Evolutionary conservation across 768 basidiomycete genomes (phyloP), one percentile per base, ranked within the genome.

Genomic region (Leccinum uliginosum): DNA sequence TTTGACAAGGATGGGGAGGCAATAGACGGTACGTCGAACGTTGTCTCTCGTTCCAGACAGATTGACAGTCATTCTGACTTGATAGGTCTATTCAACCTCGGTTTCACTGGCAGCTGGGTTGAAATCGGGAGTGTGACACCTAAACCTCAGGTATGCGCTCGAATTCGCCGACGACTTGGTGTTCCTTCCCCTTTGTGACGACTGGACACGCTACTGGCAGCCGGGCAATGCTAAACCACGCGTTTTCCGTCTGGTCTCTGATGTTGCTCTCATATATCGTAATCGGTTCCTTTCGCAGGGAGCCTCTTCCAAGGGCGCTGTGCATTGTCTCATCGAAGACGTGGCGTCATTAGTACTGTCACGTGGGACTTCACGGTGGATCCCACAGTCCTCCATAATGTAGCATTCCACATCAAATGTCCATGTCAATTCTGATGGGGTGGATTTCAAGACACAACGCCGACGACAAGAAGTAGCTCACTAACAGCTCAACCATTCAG

Each of bases 1-100:
- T 98, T 98, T 67, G 97, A 99, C 80, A 99, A 98, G 75, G 86
- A 99, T 60, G 97, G 88, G 3, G 89, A 97, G 68, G 94, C 94
- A 12, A 86, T 98, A 63, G 94, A 99, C 64, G 95, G 93, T 86
- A 64, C 40, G 76, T 59, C 27, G n/a, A 35, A 45, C 10, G 1
- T 47, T 24, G 6, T 35, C 4, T 49, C n/a, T 14, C 49, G 12
- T 48, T 24, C 38, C 2, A 12, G 47, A 32, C 51, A 34, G 24
- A 38, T 49, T 59, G 43, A 43, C 5, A 6, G 15, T 2, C 9
- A 1, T 40, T 8, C n/a, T n/a, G n/a, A n/a, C n/a, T n/a, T n/a
- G n/a, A 30, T 30, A 94, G 91, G 91, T n/a, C 81, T 98, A 0
- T 92, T 95, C 68, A 83, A 93, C 68, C 87, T 99, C 52, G 97